phyloP scores from a whole-genome alignment of 2,329 filamentous ascomycete species.

The Diplodia seriata region DNA sequence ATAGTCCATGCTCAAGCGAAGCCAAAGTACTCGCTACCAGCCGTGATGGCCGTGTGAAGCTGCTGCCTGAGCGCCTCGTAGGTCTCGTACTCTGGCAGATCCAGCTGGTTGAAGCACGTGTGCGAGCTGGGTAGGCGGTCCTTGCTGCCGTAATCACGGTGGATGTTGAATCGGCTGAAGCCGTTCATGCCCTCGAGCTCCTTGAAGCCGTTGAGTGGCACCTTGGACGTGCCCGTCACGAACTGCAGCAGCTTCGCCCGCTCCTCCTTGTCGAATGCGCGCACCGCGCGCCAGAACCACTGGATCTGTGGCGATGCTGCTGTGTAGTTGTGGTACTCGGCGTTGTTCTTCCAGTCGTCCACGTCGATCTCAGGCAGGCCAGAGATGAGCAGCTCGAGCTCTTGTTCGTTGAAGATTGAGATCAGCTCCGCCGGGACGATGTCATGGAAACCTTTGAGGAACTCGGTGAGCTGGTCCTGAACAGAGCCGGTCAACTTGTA shows the following conservation, averaged over 20 bases:
- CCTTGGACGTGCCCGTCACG: slow-evolving; percentile 97
- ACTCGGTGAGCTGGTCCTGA: slow-evolving; percentile 90
- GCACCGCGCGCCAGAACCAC: slow-evolving; percentile 98
- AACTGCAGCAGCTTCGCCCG: slow-evolving; percentile 96
- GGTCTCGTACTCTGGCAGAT: slow-evolving; percentile 96
- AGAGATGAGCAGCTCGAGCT: slow-evolving; percentile 94
- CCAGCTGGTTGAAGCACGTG: slow-evolving; percentile 99
- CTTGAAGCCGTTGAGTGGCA: slow-evolving; percentile 97
- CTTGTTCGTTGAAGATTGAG: slow-evolving; percentile 98
- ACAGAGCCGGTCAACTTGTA: slow-evolving; percentile 92
- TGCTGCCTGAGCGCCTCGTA: slow-evolving; percentile 90
- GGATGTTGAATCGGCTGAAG: slow-evolving; percentile 97
- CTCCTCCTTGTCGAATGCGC: slow-evolving; percentile 98
- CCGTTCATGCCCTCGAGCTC: slow-evolving; percentile 99
- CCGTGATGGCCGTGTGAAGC: slow-evolving; percentile 94
- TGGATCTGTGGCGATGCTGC: slow-evolving; percentile 95
- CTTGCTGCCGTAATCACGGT: slow-evolving; percentile 96
- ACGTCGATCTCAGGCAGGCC: slow-evolving; percentile 96
- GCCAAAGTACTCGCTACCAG: slow-evolving; percentile 95
- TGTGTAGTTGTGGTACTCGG: slow-evolving; percentile 97
- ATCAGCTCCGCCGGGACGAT: slow-evolving; percentile 95
- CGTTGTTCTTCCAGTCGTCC: slow-evolving; percentile 99
- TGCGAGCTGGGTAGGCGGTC: slow-evolving; percentile 94
- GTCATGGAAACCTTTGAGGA: slow-evolving; percentile 95
- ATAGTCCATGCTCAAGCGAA: slow-evolving; percentile 71